Base-by-base conservation (phyloP, 1,139 yeast genomes). In the Blastobotrys raffinosifermentans region DNA sequence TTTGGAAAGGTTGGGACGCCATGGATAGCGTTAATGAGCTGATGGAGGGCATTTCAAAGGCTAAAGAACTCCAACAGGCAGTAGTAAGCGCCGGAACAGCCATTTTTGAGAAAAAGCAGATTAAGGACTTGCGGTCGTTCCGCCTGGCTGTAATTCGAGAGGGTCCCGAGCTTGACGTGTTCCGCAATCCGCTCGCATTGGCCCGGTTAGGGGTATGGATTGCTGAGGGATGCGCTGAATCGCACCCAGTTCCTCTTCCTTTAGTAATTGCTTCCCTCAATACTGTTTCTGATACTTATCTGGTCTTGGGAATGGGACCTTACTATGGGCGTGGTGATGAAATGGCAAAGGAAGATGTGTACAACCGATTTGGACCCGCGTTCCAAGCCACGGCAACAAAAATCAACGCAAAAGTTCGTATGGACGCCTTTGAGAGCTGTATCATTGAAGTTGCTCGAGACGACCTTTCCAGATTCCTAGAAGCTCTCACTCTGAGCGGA, bases 1-100 rank as follows among this genome's bases (percentile, higher is more conserved):
- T 93, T 58, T 91, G 98, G 97, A 72, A 77, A 21, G 84, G 95
- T 10, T 93, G 95, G 93, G 98, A 91, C 62, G 86, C 97, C 1
- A 66, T 89, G 35, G 79, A 78, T 57, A 69, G 69, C 23, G 70
- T 78, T 39, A 84, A 80, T 26, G 59, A 79, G 5, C 66, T 91
- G 19, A 58, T 70, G 26, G 73, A 73, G 37, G 98, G 97, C 1
- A 66, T 89, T 19, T 78, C 75, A 32, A 77, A 78, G 48, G 97
- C 98, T 5, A 86, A 86, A 55, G 58, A 69, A 26, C 74, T 86
- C 40, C 98, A 91, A 56, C 80, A 80, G 50, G 76, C 85, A n/a
- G 77, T 91, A 2, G 93, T 91, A 51, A 72, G 80, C 34, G 84
- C 96, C 0, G 96, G 97, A 1, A 84, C 84, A 60, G 86, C 93